Conservation (phyloP, 208 protist species). For the Trypanosomatidae sp. region DNA sequence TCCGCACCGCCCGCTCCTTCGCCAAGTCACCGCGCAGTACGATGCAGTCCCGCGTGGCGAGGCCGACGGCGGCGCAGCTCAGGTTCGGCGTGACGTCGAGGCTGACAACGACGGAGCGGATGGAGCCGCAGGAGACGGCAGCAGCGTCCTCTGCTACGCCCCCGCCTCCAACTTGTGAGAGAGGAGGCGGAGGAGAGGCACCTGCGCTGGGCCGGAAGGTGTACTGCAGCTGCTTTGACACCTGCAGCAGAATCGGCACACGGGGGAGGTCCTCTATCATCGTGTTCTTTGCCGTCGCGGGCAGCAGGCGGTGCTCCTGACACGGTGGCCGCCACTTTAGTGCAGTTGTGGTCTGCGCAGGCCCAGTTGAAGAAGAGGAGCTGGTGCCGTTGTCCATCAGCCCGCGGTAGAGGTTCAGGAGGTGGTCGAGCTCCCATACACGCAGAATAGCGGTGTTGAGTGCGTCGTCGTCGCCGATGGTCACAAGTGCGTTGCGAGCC, state of each 20-base stretch:
- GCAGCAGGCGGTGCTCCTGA: constrained; percentile 49
- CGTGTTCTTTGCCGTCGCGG: constrained; percentile 4
- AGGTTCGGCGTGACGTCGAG: constrained; percentile 87
- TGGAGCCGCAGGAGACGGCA: constrained; percentile 27
- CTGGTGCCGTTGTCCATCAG: not conserved
- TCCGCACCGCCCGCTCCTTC: constrained; percentile 27
- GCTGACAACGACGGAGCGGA: constrained; percentile 58
- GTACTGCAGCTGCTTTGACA: constrained; percentile 21
- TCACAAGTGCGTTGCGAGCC: constrained; percentile 59
- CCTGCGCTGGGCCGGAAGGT: constrained; percentile 6
- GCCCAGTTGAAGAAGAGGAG: not conserved
- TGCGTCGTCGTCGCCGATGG: constrained; percentile 77
- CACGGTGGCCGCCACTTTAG: constrained; percentile 37
- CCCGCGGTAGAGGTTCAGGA: constrained; percentile 23
- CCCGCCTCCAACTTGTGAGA: not conserved
- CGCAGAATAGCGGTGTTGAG: constrained; percentile 58
- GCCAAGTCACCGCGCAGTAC: constrained; percentile 63
- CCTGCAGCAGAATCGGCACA: constrained; percentile 18
- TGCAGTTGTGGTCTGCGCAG: not conserved
- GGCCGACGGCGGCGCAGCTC: constrained; percentile 77
- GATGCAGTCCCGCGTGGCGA: constrained; percentile 81
- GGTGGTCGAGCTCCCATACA: constrained; percentile 46
- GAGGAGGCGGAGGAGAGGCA: not conserved
- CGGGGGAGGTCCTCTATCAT: constrained; percentile 8
- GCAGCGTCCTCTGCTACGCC: not conserved